These are phyloP conservation scores for Amphibolis antarctica DNA, from an alignment of 106 monocot species.

Conservation along the genomic window DNA sequence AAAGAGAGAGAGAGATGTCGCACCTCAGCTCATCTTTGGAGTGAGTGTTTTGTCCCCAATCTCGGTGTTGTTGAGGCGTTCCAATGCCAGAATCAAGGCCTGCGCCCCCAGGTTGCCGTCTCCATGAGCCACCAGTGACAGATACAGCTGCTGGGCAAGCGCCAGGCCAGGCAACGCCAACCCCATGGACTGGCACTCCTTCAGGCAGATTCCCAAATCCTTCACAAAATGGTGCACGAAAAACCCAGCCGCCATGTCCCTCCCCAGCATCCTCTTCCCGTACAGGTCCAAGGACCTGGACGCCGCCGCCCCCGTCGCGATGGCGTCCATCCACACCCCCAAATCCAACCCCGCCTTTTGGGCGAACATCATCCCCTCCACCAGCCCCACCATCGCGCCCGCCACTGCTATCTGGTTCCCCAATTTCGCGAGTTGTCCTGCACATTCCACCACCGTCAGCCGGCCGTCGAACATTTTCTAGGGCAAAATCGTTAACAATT, in stretches of 20 bases:
- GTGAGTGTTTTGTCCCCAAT: background rate
- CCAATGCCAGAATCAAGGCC: conserved; percentile 61
- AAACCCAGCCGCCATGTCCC: conserved; percentile 84
- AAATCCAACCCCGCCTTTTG: conserved; percentile 81
- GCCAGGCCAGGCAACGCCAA: conserved; percentile 73
- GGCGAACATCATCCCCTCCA: conserved; percentile 83
- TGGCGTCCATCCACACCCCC: conserved; percentile 60
- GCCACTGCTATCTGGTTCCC: conserved; percentile 91
- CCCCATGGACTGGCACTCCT: conserved; percentile 78
- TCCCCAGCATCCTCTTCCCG: conserved; percentile 69
- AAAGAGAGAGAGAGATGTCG: background rate
- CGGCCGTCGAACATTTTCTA: no score
- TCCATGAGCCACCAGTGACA: conserved; percentile 72
- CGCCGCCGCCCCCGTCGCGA: conserved; percentile 65
- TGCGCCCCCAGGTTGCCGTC: conserved; percentile 72
- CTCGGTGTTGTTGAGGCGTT: conserved; percentile 62
- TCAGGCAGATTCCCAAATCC: conserved; percentile 89
- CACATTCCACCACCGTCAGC: background rate
- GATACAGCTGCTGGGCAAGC: conserved; percentile 76
- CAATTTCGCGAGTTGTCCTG: conserved; percentile 71
- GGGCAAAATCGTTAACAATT: no score
- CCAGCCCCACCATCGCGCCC: conserved; percentile 81
- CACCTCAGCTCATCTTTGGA: background rate
- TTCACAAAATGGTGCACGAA: conserved; percentile 89
- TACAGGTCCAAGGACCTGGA: conserved; percentile 69